phyloP scores from a whole-genome alignment of 176 grass and related monocot genomes.

The Carex pumila region DNA sequence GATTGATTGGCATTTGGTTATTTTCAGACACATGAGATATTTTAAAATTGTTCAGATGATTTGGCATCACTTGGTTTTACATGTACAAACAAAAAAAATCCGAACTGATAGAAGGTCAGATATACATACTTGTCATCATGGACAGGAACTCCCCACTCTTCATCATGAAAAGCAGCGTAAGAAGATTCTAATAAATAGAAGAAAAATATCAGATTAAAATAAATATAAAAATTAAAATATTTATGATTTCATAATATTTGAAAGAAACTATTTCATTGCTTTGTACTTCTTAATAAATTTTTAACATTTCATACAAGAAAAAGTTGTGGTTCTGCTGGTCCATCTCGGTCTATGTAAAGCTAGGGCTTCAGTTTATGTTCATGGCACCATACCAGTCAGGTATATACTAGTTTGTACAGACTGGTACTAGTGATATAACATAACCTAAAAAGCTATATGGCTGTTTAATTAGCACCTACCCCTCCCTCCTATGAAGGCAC shows the following conservation, averaged over 20 bases:
- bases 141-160: constrained; percentile 89
- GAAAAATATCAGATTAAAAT: background rate
- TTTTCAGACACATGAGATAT: background rate
- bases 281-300: background rate
- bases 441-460: background rate
- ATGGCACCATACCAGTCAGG: background rate
- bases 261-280: background rate
- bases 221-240: background rate
- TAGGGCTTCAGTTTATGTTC: background rate
- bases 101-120: background rate
- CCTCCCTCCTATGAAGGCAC: background rate
- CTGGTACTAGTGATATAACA: background rate
- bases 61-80: background rate
- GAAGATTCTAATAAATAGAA: constrained; percentile 48
- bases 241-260: background rate
- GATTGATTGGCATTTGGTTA: background rate
- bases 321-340: background rate
- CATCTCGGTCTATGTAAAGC: background rate
- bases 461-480: background rate
- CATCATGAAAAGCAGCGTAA: constrained; percentile 84
- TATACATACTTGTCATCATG: constrained; percentile 72
- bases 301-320: background rate
- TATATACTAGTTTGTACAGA: background rate
- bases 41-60: background rate
- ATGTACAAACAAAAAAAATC: background rate